These are phyloP conservation scores for Borealophlyctis nickersoniae DNA, from an alignment of 192 early-diverging fungal species.

Conservation along the genomic window DNA sequence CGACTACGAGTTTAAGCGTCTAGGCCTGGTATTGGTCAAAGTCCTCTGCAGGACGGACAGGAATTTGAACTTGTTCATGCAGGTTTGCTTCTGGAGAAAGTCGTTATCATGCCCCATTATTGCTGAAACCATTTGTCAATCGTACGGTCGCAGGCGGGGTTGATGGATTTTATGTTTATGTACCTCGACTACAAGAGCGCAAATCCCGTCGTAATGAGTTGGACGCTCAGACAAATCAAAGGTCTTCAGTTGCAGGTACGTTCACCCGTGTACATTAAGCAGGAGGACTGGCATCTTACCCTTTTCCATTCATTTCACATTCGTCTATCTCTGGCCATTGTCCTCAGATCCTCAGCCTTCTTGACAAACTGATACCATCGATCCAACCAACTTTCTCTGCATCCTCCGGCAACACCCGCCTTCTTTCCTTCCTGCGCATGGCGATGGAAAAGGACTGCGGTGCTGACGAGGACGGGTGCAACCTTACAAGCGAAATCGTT, in stretches of 20 bases:
- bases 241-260: constrained; percentile 35
- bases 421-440: constrained; percentile 28
- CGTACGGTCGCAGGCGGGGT: constrained; percentile 24
- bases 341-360: constrained; percentile 24
- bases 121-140: not conserved
- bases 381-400: constrained; percentile 26
- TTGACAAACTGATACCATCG: constrained; percentile 26
- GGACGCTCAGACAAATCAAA: constrained; percentile 33
- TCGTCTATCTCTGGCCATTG: not conserved
- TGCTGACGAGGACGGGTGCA: not conserved
- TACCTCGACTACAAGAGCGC: constrained; percentile 24
- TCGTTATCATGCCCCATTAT: not conserved
- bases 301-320: not conserved
- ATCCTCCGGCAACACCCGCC: constrained; percentile 17
- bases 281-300: not conserved
- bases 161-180: constrained; percentile 34
- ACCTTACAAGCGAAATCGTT: constrained; percentile 18
- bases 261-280: not conserved
- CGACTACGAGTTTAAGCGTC: not conserved
- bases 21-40: not conserved
- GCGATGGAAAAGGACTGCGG: constrained; percentile 16
- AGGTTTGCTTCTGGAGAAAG: constrained; percentile 5
- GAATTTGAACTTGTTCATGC: constrained; percentile 12
- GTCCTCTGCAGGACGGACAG: not conserved
- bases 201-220: constrained; percentile 20